phyloP scores from a whole-genome alignment of 768 basidiomycete species.

The Tulasnella sp. region DNA sequence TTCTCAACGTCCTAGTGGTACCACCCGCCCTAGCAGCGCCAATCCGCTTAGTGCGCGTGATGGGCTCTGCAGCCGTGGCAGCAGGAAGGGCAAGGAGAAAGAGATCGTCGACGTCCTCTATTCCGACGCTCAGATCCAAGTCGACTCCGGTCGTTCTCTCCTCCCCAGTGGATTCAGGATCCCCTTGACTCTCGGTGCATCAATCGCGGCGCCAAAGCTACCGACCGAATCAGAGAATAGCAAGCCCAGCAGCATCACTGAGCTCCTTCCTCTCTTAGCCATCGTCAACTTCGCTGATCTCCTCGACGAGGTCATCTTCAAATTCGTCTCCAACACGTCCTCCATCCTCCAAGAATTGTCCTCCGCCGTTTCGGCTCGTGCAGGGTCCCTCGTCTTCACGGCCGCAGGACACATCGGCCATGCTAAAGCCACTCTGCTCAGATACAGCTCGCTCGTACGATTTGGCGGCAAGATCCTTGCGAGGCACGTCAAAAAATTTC shows the following conservation, averaged over 20 bases:
- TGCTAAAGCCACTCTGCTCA: background rate
- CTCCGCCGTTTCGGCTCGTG: background rate
- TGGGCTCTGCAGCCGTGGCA: slow-evolving; percentile 19
- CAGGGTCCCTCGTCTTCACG: slow-evolving; percentile 7
- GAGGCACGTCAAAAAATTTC: background rate
- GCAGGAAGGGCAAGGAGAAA: slow-evolving; percentile 33
- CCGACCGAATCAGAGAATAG: background rate
- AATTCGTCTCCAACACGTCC: slow-evolving; percentile 5
- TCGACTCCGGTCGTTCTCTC: background rate
- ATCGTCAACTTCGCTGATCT: slow-evolving; percentile 25
- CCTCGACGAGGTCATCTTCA: slow-evolving; percentile 15
- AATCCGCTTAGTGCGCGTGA: background rate
- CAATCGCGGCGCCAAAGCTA: slow-evolving; percentile 18
- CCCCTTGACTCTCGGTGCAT: background rate
- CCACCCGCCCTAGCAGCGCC: slow-evolving; percentile 22
- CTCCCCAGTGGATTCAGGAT: slow-evolving; percentile 20
- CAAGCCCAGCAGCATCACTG: slow-evolving; percentile 7
- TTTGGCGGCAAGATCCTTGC: slow-evolving; percentile 4
- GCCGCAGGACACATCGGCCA: background rate
- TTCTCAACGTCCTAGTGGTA: background rate
- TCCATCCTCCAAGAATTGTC: slow-evolving; percentile 21
- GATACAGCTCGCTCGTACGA: slow-evolving; percentile 1
- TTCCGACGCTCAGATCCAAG: background rate
- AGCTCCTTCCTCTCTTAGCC: slow-evolving; percentile 10
- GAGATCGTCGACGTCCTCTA: slow-evolving; percentile 22